Conservation (phyloP, 345 rosid species). For the Trapa incisa region DNA sequence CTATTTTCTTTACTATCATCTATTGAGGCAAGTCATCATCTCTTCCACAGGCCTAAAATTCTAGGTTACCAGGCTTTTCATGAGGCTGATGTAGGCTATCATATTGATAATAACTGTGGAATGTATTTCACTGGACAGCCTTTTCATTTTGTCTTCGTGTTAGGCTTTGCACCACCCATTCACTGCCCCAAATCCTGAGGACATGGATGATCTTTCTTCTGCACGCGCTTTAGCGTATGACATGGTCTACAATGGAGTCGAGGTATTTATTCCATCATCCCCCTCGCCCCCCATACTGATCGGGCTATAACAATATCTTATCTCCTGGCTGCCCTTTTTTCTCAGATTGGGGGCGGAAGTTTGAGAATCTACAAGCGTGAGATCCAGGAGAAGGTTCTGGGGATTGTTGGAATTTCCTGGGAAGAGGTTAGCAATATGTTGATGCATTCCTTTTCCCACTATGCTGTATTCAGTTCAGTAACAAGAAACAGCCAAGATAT, state of each 20-base stretch:
- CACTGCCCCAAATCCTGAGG: constrained; percentile 91
- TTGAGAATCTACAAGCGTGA: constrained; percentile 86
- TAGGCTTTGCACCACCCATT: constrained; percentile 94
- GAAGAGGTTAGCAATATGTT: constrained; percentile 44
- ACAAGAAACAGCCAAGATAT: not conserved
- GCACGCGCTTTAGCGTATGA: constrained; percentile 95
- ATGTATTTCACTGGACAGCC: not conserved
- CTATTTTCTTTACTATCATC: not conserved
- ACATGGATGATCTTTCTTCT: constrained; percentile 66
- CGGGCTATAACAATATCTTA: not conserved
- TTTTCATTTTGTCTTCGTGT: not conserved
- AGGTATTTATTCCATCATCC: constrained; percentile 30
- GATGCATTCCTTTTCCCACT: not conserved
- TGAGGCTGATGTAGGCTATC: not conserved
- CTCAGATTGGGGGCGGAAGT: constrained; percentile 97
- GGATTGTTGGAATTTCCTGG: constrained; percentile 63
- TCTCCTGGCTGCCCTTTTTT: constrained; percentile 5
- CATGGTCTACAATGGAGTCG: constrained; percentile 96
- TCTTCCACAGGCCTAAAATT: not conserved
- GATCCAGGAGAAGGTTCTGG: constrained; percentile 73
- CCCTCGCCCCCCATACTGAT: too few species aligned
- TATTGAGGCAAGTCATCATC: not conserved
- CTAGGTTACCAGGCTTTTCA: not conserved
- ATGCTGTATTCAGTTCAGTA: not conserved
- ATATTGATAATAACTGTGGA: not conserved